A percentile compares a stretch with the other conserved stretches of the same genome.
Evolutionary conservation across 345 rosid genomes (phyloP).

Genomic region (Moricandia moricandioides): DNA sequence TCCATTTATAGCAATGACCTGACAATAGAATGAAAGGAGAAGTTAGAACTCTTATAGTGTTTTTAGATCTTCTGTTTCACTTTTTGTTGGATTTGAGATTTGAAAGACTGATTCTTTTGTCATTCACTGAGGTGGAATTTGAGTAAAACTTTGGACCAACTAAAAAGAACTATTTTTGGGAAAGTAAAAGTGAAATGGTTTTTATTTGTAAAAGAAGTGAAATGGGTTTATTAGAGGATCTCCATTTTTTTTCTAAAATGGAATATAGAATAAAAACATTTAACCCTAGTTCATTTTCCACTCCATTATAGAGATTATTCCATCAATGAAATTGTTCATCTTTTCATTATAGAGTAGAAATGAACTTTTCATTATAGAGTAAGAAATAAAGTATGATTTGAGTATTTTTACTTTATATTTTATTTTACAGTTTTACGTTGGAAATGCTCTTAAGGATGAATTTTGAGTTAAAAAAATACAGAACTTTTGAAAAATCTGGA

Average conservation of each 20-base stretch:
- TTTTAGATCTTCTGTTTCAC: constrained; percentile 49
- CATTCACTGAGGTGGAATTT: constrained; percentile 3
- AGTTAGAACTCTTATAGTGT: constrained; percentile 9
- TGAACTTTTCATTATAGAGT: no score
- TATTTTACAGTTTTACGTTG: no score
- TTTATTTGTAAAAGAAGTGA: not conserved
- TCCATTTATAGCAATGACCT: constrained; percentile 95
- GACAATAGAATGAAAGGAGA: constrained; percentile 27
- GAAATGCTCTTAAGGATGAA: not conserved
- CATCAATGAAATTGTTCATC: no score
- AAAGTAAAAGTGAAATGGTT: constrained; percentile 8
- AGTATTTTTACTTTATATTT: no score
- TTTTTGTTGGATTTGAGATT: constrained; percentile 10
- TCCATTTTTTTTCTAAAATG: no score
- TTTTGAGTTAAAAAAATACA: no score
- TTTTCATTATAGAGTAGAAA: no score
- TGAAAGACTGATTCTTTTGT: not conserved
- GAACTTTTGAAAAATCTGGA: constrained; percentile 26
- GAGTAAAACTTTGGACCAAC: constrained; percentile 14
- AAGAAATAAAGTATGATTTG: no score
- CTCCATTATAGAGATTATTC: no score
- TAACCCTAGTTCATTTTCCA: no score
- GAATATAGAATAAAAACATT: no score
- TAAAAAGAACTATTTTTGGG: not conserved
- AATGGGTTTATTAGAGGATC: no score